Conservation (phyloP, 192 early-diverging fungal species). For the Entomortierella parvispora region DNA sequence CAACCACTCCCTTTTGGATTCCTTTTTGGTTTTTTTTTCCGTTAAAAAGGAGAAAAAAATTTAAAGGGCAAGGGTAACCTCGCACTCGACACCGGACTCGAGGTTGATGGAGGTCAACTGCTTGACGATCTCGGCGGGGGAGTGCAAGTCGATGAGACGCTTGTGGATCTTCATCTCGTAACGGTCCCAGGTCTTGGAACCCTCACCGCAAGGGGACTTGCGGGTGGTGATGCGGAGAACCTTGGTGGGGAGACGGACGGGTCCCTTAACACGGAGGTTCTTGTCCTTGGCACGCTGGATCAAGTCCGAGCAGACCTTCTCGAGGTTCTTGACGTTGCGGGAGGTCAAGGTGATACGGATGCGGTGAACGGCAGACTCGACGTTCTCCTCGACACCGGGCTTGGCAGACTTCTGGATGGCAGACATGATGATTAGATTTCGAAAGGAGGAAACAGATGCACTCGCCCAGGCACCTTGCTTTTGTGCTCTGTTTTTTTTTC, state of each 20-base stretch:
- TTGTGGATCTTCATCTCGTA: conserved; percentile 99
- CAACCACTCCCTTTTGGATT: too few relatives aligned
- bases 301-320: conserved; percentile 98
- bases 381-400: conserved; percentile 80
- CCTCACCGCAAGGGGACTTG: conserved; percentile 99
- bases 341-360: conserved; percentile 99
- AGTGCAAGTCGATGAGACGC: conserved; percentile 99
- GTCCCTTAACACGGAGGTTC: conserved; percentile 98
- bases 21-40: too few relatives aligned
- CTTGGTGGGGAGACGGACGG: conserved; percentile 99
- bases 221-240: conserved; percentile 97
- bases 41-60: too few relatives aligned
- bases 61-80: conserved; percentile 88
- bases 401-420: conserved; percentile 77
- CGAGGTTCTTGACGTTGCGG: conserved; percentile 98
- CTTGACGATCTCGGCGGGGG: conserved; percentile 99
- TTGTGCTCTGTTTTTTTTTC: too few relatives aligned
- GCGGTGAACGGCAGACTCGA: conserved; percentile 90
- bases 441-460: conserved; percentile 40
- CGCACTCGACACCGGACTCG: conserved; percentile 97
- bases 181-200: conserved; percentile 99
- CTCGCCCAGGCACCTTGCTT: too few relatives aligned
- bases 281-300: conserved; percentile 99
- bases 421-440: conserved; percentile 56
- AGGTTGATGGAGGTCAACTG: conserved; percentile 98